These are phyloP conservation scores for Isabelozyma pseudorhagii DNA, from an alignment of 805 yeast species.

Conservation along the genomic window DNA sequence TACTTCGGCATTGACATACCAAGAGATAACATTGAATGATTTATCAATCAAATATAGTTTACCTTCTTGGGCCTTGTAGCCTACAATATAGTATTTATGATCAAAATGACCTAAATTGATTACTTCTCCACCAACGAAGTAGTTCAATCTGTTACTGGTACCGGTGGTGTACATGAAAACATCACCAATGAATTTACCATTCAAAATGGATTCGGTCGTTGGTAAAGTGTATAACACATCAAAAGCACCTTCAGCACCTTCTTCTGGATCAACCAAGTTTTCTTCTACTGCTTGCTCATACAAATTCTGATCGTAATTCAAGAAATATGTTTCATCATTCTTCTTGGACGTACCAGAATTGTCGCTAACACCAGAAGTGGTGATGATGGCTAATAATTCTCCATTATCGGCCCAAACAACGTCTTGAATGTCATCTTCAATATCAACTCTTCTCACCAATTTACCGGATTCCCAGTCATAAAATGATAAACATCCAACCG, in stretches of 20 bases:
- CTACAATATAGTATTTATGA: constrained; percentile 78
- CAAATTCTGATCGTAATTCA: constrained; percentile 66
- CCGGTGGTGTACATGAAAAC: constrained; percentile 89
- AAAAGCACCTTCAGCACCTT: constrained; percentile 85
- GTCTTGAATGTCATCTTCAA: constrained; percentile 66
- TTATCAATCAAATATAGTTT: constrained; percentile 89
- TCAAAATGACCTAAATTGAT: constrained; percentile 93
- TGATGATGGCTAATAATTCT: constrained; percentile 73
- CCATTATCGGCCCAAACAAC: constrained; percentile 94
- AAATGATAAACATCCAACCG: constrained; percentile 80
- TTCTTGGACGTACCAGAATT: constrained; percentile 15
- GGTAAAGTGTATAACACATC: constrained; percentile 79
- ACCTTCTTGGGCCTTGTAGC: constrained; percentile 88
- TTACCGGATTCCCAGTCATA: constrained; percentile 92
- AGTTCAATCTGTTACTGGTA: constrained; percentile 79
- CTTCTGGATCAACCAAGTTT: constrained; percentile 67
- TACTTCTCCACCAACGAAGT: constrained; percentile 90
- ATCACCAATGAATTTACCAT: constrained; percentile 97
- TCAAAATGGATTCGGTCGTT: constrained; percentile 65
- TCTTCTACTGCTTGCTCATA: constrained; percentile 60
- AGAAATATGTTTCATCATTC: constrained; percentile 68
- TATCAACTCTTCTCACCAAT: constrained; percentile 85
- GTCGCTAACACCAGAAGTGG: constrained; percentile 24
- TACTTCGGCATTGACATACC: constrained; percentile 78
- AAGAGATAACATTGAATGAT: constrained; percentile 77